Conservation (phyloP, 352 stramenopile species). For the Blastocystis sp. region DNA sequence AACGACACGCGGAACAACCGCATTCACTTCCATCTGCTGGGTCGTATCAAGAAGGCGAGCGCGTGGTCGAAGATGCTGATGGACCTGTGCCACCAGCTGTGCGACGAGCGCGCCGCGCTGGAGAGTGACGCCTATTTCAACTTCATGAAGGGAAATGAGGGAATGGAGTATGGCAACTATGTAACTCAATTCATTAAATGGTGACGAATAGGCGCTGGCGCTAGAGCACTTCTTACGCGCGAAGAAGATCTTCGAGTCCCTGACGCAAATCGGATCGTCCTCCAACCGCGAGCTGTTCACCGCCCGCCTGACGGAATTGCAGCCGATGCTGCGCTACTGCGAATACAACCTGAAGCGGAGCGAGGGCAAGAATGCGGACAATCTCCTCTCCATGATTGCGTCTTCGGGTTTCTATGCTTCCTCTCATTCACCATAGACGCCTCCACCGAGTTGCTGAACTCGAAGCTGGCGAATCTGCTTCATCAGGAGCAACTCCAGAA, state of each 20-base stretch:
- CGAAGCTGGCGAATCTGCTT: constrained; percentile 2
- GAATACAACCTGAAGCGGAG: constrained; percentile 51
- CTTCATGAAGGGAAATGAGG: constrained; percentile 51
- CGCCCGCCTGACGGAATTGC: neutral
- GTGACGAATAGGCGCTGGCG: neutral
- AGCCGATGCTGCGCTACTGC: constrained; percentile 49
- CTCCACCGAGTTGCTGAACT: neutral
- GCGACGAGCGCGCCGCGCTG: constrained; percentile 14
- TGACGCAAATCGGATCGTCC: constrained; percentile 41
- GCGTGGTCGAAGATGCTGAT: constrained; percentile 9
- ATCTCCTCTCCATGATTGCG: neutral
- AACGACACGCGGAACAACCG: constrained; percentile 18
- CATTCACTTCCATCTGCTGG: constrained; percentile 47
- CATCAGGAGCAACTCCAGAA: constrained; percentile 9
- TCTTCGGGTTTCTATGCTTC: neutral
- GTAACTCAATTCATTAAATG: neutral
- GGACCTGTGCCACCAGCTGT: constrained; percentile 23
- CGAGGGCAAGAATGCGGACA: constrained; percentile 43
- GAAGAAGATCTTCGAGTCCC: constrained; percentile 59
- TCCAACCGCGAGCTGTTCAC: constrained; percentile 25
- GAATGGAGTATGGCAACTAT: constrained; percentile 28
- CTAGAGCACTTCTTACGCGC: constrained; percentile 35
- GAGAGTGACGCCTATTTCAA: constrained; percentile 46
- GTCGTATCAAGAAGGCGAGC: constrained; percentile 55
- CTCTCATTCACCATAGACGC: neutral